A percentile compares a stretch with the other conserved stretches of the same genome.
Conservation (phyloP, 768 basidiomycete genomes). For the Boletus rubropictus region DNA sequence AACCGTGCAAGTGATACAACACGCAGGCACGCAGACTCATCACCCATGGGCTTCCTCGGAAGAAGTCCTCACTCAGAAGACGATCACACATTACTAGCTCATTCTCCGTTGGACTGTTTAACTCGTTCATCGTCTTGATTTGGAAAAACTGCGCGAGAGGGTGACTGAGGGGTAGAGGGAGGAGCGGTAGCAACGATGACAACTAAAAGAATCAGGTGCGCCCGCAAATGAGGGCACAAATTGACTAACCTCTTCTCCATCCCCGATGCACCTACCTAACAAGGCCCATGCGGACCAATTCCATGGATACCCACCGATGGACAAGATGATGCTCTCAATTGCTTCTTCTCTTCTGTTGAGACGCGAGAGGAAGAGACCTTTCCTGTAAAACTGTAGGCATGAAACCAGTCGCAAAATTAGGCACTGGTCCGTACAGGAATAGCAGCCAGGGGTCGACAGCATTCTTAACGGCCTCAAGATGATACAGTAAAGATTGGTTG, state of each 20-base stretch:
- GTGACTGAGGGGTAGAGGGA: constrained; percentile 47
- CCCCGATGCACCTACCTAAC: constrained; percentile 71
- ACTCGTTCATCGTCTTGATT: constrained; percentile 81
- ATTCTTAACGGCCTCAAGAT: constrained; percentile 56
- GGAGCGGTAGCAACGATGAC: constrained; percentile 38
- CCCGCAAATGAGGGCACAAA: not conserved
- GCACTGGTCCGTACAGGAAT: constrained; percentile 52
- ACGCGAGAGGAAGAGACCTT: constrained; percentile 77
- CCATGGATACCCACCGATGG: constrained; percentile 77
- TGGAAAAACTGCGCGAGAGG: constrained; percentile 70
- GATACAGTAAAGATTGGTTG: constrained; percentile 49
- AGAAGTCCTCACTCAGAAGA: constrained; percentile 63
- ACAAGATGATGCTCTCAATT: constrained; percentile 71
- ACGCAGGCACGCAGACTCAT: constrained; percentile 83
- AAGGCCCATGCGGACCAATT: constrained; percentile 94
- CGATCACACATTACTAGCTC: constrained; percentile 79
- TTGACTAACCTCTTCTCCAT: constrained; percentile 72
- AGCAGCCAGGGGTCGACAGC: constrained; percentile 74
- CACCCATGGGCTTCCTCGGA: constrained; percentile 79
- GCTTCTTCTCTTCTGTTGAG: constrained; percentile 79
- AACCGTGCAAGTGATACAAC: constrained; percentile 87
- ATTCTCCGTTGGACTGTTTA: constrained; percentile 83
- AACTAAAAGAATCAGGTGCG: constrained; percentile 31
- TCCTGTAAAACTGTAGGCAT: constrained; percentile 41
- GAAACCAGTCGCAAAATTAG: not conserved